Conservation (phyloP, 2,329 filamentous ascomycete species). For the Parafenestella ontariensis region DNA sequence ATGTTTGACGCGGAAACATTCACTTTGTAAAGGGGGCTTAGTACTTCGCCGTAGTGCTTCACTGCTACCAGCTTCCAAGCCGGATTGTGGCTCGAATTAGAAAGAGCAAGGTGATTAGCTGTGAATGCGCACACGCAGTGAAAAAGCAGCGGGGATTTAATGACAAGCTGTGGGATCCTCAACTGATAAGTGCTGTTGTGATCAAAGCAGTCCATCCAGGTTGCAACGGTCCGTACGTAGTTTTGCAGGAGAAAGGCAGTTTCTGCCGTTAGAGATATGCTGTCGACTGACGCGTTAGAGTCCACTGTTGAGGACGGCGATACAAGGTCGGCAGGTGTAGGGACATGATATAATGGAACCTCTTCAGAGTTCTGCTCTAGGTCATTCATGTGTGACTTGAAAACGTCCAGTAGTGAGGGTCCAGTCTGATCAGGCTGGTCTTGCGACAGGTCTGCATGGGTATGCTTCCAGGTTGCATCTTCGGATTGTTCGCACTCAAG, state of each 20-base stretch:
- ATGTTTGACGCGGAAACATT: not conserved
- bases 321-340: conserved; percentile 13
- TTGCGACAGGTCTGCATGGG: conserved; percentile 2
- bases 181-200: conserved; percentile 40
- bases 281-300: conserved; percentile 4
- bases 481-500: conserved; percentile 37
- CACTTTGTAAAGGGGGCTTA: not conserved
- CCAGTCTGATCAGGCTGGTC: conserved; percentile 5
- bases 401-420: conserved; percentile 28
- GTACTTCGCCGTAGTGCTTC: conserved; percentile 37
- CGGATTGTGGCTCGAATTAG: conserved; percentile 27
- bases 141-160: conserved; percentile 41
- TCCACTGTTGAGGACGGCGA: conserved; percentile 16
- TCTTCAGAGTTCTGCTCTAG: conserved; percentile 25
- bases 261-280: conserved; percentile 33
- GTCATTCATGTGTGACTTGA: conserved; percentile 31
- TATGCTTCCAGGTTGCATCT: conserved; percentile 21
- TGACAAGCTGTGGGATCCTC: conserved; percentile 33
- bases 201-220: conserved; percentile 47
- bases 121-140: conserved; percentile 46
- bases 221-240: conserved; percentile 42
- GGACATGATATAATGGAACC: conserved; percentile 12
- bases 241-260: conserved; percentile 41
- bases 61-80: conserved; percentile 40
- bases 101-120: conserved; percentile 42